Percentiles rank a stretch among this genome's conserved stretches.
These are phyloP conservation scores for Xylaria sp. DNA, from an alignment of 2,329 filamentous ascomycete genomes.

Conservation along the genomic window DNA sequence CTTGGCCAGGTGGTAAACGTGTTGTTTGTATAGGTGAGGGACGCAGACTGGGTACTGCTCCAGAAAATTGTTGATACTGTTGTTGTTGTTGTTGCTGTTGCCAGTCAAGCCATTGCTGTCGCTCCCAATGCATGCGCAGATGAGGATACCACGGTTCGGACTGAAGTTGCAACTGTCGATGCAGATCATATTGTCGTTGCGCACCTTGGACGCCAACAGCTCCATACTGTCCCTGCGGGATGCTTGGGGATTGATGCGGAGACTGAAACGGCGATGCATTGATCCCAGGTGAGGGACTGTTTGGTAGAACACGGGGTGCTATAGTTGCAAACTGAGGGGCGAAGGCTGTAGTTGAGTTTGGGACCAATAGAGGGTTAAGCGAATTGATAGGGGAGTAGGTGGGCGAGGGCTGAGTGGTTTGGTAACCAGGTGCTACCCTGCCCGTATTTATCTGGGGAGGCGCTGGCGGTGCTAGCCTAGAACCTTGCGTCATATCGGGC, in stretches of 20 bases:
- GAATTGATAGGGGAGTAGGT: constrained; percentile 20
- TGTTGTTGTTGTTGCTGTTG: constrained; percentile 21
- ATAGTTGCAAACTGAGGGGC: constrained; percentile 19
- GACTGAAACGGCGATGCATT: constrained; percentile 20
- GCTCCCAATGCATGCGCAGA: constrained; percentile 11
- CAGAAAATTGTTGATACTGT: constrained; percentile 26
- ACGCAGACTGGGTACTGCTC: constrained; percentile 20
- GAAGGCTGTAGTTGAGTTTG: constrained; percentile 23
- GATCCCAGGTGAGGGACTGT: constrained; percentile 17
- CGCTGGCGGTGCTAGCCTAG: constrained; percentile 19
- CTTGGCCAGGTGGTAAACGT: constrained; percentile 2
- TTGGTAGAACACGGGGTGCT: constrained; percentile 14
- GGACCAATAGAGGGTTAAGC: neutral
- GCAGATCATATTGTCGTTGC: constrained; percentile 19
- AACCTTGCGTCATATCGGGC: constrained; percentile 19
- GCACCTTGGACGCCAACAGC: constrained; percentile 1
- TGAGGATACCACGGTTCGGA: constrained; percentile 11
- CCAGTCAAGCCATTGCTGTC: constrained; percentile 31
- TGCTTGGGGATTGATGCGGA: constrained; percentile 1
- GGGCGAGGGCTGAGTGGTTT: constrained; percentile 31
- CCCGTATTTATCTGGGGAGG: constrained; percentile 17
- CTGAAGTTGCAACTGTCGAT: constrained; percentile 20
- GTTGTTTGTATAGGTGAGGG: constrained; percentile 23
- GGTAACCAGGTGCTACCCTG: constrained; percentile 17
- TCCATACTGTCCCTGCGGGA: constrained; percentile 30